Percentiles rank a stretch among this genome's conserved stretches.
Evolutionary conservation across 768 basidiomycete species (phyloP).

Genomic region (Sarcodon aspratus): DNA sequence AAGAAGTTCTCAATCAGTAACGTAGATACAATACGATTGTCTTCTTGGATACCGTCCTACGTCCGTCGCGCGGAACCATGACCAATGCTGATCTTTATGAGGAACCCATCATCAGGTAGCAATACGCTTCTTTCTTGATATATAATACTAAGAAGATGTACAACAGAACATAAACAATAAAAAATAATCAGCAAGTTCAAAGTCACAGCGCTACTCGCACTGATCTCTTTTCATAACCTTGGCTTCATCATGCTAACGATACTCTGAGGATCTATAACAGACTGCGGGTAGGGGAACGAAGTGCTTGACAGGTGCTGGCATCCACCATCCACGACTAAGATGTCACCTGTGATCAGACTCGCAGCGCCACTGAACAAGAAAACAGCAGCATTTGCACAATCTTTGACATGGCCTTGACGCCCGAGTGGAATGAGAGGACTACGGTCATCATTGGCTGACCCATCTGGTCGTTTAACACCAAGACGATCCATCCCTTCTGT

Average conservation of each 20-base stretch:
- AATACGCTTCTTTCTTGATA: too few species aligned
- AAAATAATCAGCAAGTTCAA: too few species aligned
- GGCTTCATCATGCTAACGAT: constrained; percentile 41
- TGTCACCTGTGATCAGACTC: constrained; percentile 62
- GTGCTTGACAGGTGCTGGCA: constrained; percentile 37
- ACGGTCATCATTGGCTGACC: constrained; percentile 1
- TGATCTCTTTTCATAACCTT: constrained; percentile 12
- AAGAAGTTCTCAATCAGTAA: too few species aligned
- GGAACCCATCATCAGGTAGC: too few species aligned
- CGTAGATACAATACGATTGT: too few species aligned
- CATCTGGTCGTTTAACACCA: constrained; percentile 9
- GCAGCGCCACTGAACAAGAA: constrained; percentile 82
- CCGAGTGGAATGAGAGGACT: constrained; percentile 27
- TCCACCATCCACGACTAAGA: constrained; percentile 65
- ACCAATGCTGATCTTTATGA: too few species aligned
- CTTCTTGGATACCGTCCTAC: too few species aligned
- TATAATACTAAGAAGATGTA: too few species aligned
- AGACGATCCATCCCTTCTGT: constrained; percentile 73
- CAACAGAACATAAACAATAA: too few species aligned
- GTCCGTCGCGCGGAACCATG: too few species aligned
- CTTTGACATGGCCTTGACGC: constrained; percentile 44
- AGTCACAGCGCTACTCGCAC: too few species aligned
- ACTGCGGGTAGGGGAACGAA: constrained; percentile 49
- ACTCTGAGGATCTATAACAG: constrained; percentile 48
- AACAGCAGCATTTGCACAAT: constrained; percentile 60